A percentile compares a stretch with the other conserved stretches of the same genome.
Conservation (phyloP, 2,329 filamentous ascomycete genomes). For the Aspergillus sp. region DNA sequence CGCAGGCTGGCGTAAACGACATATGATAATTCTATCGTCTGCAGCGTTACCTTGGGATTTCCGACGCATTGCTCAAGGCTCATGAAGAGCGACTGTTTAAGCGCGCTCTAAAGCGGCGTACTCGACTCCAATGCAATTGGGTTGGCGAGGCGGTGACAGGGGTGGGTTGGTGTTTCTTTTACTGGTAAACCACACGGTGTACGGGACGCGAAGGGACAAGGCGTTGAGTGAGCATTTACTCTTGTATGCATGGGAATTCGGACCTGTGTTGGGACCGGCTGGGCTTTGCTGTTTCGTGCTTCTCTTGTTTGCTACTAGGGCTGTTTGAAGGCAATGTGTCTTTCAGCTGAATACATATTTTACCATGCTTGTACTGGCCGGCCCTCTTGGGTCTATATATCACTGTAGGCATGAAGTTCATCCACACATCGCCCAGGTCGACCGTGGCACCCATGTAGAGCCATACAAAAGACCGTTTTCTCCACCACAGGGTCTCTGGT, state of each 20-base stretch:
- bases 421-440: not conserved
- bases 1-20: not conserved
- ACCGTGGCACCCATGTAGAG: accelerated
- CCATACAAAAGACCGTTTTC: too few relatives aligned
- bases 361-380: not conserved
- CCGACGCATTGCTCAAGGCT: not conserved
- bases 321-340: not conserved
- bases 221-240: conserved; percentile 13
- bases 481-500: too few relatives aligned
- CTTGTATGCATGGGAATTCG: not conserved
- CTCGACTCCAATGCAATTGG: not conserved
- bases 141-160: not conserved
- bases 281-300: conserved; percentile 13
- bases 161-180: not conserved
- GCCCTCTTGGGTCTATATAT: not conserved
- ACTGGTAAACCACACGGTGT: conserved; percentile 8
- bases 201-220: conserved; percentile 12
- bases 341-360: conserved; percentile 6
- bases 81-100: not conserved
- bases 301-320: conserved; percentile 5
- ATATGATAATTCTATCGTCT: not conserved
- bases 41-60: conserved; percentile 1
- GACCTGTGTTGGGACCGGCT: conserved; percentile 7
- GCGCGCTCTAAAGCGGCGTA: not conserved
- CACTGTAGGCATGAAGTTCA: not conserved